Base-by-base conservation (phyloP, 495 filamentous ascomycete species). In the Xylaria longipes region DNA sequence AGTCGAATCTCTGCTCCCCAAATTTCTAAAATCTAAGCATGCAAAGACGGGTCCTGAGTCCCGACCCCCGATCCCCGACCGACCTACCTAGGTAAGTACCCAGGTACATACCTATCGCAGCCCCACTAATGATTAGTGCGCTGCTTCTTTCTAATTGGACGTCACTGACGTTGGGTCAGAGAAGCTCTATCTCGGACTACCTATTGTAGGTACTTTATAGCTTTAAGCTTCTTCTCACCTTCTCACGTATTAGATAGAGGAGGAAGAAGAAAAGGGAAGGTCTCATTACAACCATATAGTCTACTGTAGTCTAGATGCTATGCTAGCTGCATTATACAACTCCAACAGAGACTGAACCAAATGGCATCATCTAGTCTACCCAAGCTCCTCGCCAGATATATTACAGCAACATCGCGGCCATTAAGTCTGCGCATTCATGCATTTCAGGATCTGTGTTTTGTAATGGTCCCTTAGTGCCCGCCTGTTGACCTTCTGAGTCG, bases 401-500 rank as follows among this genome's bases (percentile, higher is more conserved):
- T 25, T 62, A 52, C 57, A 63, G 20, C 46, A 39, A 14, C 6
- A 56, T 56, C 14, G 14, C 29, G 41, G 37, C 29, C 50, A 29
- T 39, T 27, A 74, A 45, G 57, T 65, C 25, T 73, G 68, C 54
- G 7, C 33, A 25, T 76, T 77, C 50, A 83, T 82, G 52, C 84
- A 86, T 65, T 85, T 79, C 62, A 83, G 72, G 69, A 91, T 87
- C 69, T 88, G 82, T 76, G 86, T 85, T 75, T 84, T 79, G 77
- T 90, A 89, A 65, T 84, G 86, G 33, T 85, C 80, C 65, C 82
- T 79, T 29, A 90, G 78, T 20, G 79, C 84, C 69, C 84, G 82
- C 33, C 89, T 82, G 77, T 91, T 90, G 25, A 90, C 78, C 80
- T 91, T 91, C 72, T 89, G 87, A 11, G 89, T 89, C 9, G 89